Conservation (phyloP, 2,329 filamentous ascomycete genomes). For the Colletotrichum musae region DNA sequence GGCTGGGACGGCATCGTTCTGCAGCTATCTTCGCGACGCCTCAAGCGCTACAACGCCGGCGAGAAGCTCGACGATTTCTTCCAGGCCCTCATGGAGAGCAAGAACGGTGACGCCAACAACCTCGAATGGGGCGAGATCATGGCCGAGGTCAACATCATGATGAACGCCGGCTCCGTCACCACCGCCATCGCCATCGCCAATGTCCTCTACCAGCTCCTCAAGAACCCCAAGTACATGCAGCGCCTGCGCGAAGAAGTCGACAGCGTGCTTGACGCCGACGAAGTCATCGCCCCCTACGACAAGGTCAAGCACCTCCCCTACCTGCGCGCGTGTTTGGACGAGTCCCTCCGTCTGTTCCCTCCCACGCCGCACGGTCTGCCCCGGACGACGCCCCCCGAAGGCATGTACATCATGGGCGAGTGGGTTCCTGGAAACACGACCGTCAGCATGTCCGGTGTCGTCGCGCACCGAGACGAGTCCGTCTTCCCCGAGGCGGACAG, state of each 20-base stretch:
- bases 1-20: conserved; percentile 62
- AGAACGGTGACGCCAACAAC: conserved; percentile 54
- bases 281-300: conserved; percentile 63
- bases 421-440: conserved; percentile 60
- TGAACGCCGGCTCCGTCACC: conserved; percentile 65
- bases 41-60: conserved; percentile 60
- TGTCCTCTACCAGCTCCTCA: conserved; percentile 66
- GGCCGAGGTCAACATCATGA: conserved; percentile 69
- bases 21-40: conserved; percentile 19
- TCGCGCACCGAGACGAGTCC: conserved; percentile 30
- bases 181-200: conserved; percentile 66
- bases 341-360: conserved; percentile 61
- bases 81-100: conserved; percentile 25
- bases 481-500: conserved; percentile 32
- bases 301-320: conserved; percentile 67
- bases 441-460: conserved; percentile 57
- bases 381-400: conserved; percentile 61
- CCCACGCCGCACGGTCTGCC: conserved; percentile 60
- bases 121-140: conserved; percentile 72
- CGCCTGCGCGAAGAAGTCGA: conserved; percentile 63
- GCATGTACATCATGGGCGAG: conserved; percentile 58
- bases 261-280: conserved; percentile 56
- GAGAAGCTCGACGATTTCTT: conserved; percentile 64
- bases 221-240: conserved; percentile 56
- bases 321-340: conserved; percentile 66